Evolutionary conservation across 129 eudicot species (phyloP).

Genomic region (Escallonia herrerae): DNA sequence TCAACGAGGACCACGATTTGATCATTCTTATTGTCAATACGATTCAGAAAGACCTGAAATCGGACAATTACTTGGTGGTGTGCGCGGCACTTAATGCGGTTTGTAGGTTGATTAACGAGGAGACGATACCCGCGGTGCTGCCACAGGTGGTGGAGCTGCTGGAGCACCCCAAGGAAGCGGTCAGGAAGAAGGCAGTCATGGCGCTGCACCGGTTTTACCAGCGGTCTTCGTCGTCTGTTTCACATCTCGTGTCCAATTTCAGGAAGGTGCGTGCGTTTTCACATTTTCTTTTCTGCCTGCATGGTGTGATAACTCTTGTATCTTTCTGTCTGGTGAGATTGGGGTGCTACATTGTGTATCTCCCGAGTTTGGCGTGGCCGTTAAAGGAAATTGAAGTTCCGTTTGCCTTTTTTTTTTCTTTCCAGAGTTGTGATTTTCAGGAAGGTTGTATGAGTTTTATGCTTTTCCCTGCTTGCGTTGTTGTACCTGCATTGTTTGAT

Average conservation of each 20-base stretch:
- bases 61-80: conserved; percentile 89
- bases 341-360: background rate
- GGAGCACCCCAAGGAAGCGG: conserved; percentile 76
- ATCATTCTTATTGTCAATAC: conserved; percentile 94
- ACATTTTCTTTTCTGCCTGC: background rate
- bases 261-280: conserved; percentile 60
- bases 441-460: too few species aligned
- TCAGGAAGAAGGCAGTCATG: conserved; percentile 98
- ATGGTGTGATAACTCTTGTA: background rate
- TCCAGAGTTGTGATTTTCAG: too few species aligned
- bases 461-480: too few species aligned
- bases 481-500: too few species aligned
- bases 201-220: conserved; percentile 93
- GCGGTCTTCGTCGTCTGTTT: conserved; percentile 63
- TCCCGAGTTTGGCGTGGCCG: background rate
- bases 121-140: conserved; percentile 93
- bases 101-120: conserved; percentile 96
- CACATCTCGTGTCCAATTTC: conserved; percentile 69
- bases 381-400: background rate
- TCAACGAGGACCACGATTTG: conserved; percentile 96
- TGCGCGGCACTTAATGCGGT: conserved; percentile 95
- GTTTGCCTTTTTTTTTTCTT: too few species aligned
- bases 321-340: conserved; percentile 1
- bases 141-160: conserved; percentile 84
- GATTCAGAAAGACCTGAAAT: conserved; percentile 92